Evolutionary conservation across 1,284 basidiomycete species (phyloP).

Genomic region (Sphaerobolus stellatus): DNA sequence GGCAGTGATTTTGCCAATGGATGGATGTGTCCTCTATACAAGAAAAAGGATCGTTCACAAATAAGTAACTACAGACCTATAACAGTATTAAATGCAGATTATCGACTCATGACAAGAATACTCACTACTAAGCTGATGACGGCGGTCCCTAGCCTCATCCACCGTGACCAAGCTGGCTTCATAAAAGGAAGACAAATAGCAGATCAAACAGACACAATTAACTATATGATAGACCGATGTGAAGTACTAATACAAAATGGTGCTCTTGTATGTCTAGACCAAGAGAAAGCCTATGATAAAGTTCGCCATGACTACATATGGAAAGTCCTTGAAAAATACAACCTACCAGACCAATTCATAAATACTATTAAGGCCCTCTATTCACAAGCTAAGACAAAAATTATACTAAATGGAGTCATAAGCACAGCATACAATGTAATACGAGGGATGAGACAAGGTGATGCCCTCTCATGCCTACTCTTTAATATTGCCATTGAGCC

Average conservation of each 20-base stretch:
- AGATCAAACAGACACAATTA: neutral
- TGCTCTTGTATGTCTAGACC: neutral
- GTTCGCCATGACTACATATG: neutral
- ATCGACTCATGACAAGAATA: neutral
- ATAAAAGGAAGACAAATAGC: neutral
- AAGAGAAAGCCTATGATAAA: neutral
- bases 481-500: neutral
- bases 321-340: neutral
- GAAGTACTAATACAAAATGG: conserved; percentile 10
- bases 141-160: neutral
- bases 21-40: conserved; percentile 28
- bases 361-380: conserved; percentile 4
- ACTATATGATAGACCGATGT: conserved; percentile 5
- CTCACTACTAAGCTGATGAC: neutral
- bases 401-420: conserved; percentile 11
- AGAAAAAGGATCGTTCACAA: neutral
- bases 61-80: neutral
- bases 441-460: conserved; percentile 12
- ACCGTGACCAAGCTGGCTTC: neutral
- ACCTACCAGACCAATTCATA: conserved; percentile 2
- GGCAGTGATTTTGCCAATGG: conserved; percentile 25
- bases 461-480: conserved; percentile 12
- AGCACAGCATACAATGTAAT: neutral
- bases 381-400: neutral
- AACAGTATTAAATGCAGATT: neutral